Base-by-base conservation (phyloP, 2,329 filamentous ascomycete species). In the Neonectria coccinea region DNA sequence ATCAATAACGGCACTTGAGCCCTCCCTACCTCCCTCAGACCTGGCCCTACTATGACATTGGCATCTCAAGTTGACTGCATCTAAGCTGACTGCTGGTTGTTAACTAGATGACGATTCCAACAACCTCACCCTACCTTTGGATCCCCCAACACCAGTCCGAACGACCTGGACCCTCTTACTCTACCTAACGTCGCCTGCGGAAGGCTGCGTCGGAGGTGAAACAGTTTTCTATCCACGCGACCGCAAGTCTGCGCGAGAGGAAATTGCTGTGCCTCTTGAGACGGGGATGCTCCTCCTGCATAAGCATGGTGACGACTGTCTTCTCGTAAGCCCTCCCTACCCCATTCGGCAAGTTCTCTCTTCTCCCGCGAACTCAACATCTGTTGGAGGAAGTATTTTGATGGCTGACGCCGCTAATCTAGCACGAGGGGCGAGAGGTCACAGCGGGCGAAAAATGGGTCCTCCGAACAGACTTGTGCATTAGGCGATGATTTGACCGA, bases 131-230 rank as follows among this genome's bases (percentile, higher is more conserved):
- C 81, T 96, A 48, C 82, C 74, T 3, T 55, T 69, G 4, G 70
- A 76, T 20, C 72, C 71, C 18, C 75, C 77, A 0, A 67, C 75
- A 29, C 71, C 74, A 27, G 78, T 75, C 29, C 74, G 76, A 33
- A 97, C 95, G 5, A 97, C 94, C 0, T 97, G 94, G 94, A 97
- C 95, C 0, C 82, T 97, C 5, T 84, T 97, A 0, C 86, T 97
- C 39, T 98, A 97, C 75, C 85, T 97, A 59, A 96, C 92, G 1
- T 93, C 91, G 1, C 83, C 88, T 2, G 80, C 86, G 1, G 92
- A 92, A 7, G 92, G 91, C 4, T 97, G 94, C 72, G 78, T 87
- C 22, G 95, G 95, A 22, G 95, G 95, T 33, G 93, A 97, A 79
- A 97, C 95, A 0, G 92, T 96, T 33, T 97, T 97, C 78, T 97